phyloP scores from a whole-genome alignment of 805 yeast species.

The Kodamaea restingae region DNA sequence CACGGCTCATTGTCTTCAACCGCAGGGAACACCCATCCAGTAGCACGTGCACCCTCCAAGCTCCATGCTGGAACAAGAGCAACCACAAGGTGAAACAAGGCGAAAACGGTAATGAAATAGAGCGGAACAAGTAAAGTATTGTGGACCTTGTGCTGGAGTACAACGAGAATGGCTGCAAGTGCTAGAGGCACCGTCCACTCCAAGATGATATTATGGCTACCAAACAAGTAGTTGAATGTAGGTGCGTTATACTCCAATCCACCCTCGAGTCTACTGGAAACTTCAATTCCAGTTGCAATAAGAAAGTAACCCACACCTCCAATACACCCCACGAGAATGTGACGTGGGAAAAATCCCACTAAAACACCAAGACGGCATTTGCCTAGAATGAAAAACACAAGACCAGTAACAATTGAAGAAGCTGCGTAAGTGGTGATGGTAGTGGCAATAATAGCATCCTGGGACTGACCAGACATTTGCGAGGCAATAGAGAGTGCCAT shows the following conservation, averaged over 20 bases:
- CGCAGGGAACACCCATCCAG: conserved; percentile 82
- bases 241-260: conserved; percentile 60
- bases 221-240: conserved; percentile 51
- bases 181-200: conserved; percentile 67
- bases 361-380: conserved; percentile 75
- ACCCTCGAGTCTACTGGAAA: conserved; percentile 76
- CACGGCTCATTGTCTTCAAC: conserved; percentile 73
- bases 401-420: conserved; percentile 82
- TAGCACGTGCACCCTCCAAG: conserved; percentile 55
- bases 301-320: conserved; percentile 98
- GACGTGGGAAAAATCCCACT: conserved; percentile 95
- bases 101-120: conserved; percentile 70
- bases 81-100: conserved; percentile 64
- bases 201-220: conserved; percentile 27
- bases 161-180: conserved; percentile 57
- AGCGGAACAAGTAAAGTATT: conserved; percentile 77
- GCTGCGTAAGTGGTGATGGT: conserved; percentile 82
- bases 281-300: conserved; percentile 86
- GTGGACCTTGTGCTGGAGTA: conserved; percentile 50
- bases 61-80: conserved; percentile 62
- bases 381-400: conserved; percentile 74
- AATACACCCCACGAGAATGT: conserved; percentile 92
- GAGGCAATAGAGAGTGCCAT: conserved; percentile 76
- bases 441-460: conserved; percentile 67
- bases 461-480: conserved; percentile 41